A percentile compares a stretch with the other conserved stretches of the same genome.
Conservation (phyloP, 768 basidiomycete genomes). For the Boletus vermiculosoides region DNA sequence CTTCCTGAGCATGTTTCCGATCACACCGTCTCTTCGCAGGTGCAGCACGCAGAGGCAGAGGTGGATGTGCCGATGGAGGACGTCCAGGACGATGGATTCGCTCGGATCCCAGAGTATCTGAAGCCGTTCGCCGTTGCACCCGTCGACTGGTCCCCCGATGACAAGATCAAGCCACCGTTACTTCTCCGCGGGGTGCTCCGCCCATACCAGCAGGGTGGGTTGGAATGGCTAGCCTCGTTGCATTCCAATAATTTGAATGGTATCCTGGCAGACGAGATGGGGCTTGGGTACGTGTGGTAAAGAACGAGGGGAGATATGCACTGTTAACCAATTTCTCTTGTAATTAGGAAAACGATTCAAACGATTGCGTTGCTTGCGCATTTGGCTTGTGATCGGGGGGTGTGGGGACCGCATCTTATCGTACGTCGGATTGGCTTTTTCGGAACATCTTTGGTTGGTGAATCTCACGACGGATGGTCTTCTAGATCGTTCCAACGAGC, state of each 20-base stretch:
- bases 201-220: slow-evolving; percentile 89
- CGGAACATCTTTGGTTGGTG: not conserved
- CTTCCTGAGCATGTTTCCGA: not conserved
- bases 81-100: slow-evolving; percentile 35
- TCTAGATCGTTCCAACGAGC: slow-evolving; percentile 82
- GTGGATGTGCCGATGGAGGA: slow-evolving; percentile 37
- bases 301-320: not conserved
- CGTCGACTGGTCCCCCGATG: slow-evolving; percentile 61
- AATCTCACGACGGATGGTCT: not conserved
- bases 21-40: not conserved
- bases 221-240: slow-evolving; percentile 92
- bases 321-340: not conserved
- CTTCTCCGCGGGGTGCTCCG: slow-evolving; percentile 85
- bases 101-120: slow-evolving; percentile 52
- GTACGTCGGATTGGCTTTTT: slow-evolving; percentile 36
- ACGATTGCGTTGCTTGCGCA: slow-evolving; percentile 93
- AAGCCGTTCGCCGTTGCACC: slow-evolving; percentile 70
- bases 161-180: slow-evolving; percentile 60
- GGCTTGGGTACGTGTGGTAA: slow-evolving; percentile 66
- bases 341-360: slow-evolving; percentile 86
- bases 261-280: slow-evolving; percentile 93
- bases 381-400: slow-evolving; percentile 84
- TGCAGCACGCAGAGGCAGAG: slow-evolving; percentile 6
- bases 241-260: slow-evolving; percentile 80
- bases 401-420: slow-evolving; percentile 92